Conservation (phyloP, 768 basidiomycete genomes). For the Phaeotremella fagi region DNA sequence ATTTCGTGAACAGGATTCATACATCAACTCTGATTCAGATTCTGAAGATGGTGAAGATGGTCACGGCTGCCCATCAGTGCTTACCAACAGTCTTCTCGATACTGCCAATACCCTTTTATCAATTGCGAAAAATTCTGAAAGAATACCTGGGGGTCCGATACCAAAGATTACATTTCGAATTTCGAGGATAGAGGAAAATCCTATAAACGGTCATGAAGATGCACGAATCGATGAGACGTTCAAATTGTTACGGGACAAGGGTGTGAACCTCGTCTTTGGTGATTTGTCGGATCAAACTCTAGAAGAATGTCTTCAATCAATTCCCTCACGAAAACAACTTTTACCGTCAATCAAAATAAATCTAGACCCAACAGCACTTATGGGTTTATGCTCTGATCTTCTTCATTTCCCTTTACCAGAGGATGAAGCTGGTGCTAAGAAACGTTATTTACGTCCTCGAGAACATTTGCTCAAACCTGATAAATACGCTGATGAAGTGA, state of each 20-base stretch:
- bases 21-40: slow-evolving; percentile 59
- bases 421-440: slow-evolving; percentile 58
- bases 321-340: not conserved
- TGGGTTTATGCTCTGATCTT: slow-evolving; percentile 76
- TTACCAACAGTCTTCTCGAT: slow-evolving; percentile 68
- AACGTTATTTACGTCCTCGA: slow-evolving; percentile 58
- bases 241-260: slow-evolving; percentile 57
- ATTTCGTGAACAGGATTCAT: slow-evolving; percentile 78
- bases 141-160: slow-evolving; percentile 49
- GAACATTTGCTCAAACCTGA: not conserved
- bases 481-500: slow-evolving; percentile 6
- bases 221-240: slow-evolving; percentile 63
- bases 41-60: slow-evolving; percentile 26
- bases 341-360: slow-evolving; percentile 65
- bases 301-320: not conserved
- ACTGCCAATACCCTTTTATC: slow-evolving; percentile 63
- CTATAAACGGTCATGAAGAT: slow-evolving; percentile 33
- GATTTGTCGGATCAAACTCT: slow-evolving; percentile 14
- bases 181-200: slow-evolving; percentile 56
- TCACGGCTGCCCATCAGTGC: slow-evolving; percentile 44
- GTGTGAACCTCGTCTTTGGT: slow-evolving; percentile 64
- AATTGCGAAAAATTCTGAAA: slow-evolving; percentile 60
- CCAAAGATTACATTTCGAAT: slow-evolving; percentile 57
- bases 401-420: slow-evolving; percentile 66
- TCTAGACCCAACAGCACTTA: slow-evolving; percentile 75